Percentiles rank a stretch among this genome's conserved stretches.
phyloP scores from a whole-genome alignment of 108 stramenopile genomes.

The Schizochytrium sp. region DNA sequence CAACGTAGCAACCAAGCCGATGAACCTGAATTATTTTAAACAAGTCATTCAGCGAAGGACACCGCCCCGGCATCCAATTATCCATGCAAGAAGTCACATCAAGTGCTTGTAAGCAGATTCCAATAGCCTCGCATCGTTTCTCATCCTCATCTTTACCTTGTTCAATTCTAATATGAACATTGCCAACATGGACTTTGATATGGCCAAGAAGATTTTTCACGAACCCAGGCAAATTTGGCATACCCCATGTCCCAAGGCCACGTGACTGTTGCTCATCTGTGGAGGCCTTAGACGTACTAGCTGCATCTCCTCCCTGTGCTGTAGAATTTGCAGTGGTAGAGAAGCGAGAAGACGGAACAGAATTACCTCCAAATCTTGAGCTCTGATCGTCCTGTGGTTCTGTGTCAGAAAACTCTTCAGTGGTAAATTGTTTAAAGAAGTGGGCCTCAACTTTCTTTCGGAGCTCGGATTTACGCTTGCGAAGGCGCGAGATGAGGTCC shows the following conservation, averaged over 20 bases:
- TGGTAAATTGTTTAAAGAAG: slow-evolving; percentile 38
- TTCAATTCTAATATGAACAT: slow-evolving; percentile 27
- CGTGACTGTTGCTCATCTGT: background rate
- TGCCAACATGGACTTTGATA: slow-evolving; percentile 21
- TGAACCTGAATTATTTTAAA: background rate
- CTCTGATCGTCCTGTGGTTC: background rate
- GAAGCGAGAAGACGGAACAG: background rate
- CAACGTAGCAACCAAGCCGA: slow-evolving; percentile 50
- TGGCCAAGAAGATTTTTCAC: slow-evolving; percentile 30
- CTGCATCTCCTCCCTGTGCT: background rate
- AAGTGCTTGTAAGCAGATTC: slow-evolving; percentile 9
- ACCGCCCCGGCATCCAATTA: background rate
- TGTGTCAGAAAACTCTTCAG: background rate
- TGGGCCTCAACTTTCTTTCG: slow-evolving; percentile 10
- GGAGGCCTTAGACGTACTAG: background rate
- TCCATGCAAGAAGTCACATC: background rate
- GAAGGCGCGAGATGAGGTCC: slow-evolving; percentile 11
- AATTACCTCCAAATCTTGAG: no score
- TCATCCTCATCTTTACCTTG: background rate
- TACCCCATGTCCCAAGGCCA: background rate
- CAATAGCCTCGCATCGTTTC: slow-evolving; percentile 47
- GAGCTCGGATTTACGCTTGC: background rate
- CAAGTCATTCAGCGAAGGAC: background rate
- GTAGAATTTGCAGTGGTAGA: background rate
- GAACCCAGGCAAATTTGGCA: slow-evolving; percentile 32